Evolutionary conservation across 2,329 filamentous ascomycete species (phyloP).

Genomic region (Periconia sp.): DNA sequence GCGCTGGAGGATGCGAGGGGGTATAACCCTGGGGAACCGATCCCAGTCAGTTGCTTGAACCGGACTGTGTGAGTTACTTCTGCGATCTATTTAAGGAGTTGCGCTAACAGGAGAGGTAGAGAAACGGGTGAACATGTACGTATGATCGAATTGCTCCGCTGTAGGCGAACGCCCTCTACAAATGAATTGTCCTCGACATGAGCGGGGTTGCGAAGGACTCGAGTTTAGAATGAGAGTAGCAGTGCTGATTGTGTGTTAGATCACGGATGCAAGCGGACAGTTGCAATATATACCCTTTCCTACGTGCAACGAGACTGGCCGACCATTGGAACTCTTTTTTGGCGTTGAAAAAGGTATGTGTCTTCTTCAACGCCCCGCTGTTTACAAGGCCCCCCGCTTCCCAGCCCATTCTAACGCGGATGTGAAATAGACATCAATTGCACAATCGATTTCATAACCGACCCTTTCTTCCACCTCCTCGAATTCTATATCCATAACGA

Average conservation of each 20-base stretch:
- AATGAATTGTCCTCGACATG: neutral
- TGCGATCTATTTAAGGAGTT: neutral
- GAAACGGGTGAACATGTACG: conserved; percentile 82
- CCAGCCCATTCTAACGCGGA: neutral
- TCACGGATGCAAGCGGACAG: conserved; percentile 79
- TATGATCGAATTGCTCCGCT: no score
- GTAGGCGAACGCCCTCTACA: no score
- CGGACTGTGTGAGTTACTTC: conserved; percentile 53
- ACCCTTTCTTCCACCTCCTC: conserved; percentile 83
- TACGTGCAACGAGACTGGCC: conserved; percentile 83
- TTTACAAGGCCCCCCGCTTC: neutral
- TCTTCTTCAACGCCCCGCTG: no score
- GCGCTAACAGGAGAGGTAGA: conserved; percentile 53
- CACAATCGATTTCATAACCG: conserved; percentile 77
- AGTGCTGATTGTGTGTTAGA: no score
- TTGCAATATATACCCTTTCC: conserved; percentile 93
- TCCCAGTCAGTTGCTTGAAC: conserved; percentile 60
- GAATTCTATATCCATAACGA: conserved; percentile 99
- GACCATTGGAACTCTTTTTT: conserved; percentile 84
- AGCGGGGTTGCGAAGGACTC: neutral
- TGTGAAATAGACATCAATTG: conserved; percentile 73
- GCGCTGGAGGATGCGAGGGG: conserved; percentile 42
- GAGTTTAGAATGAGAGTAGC: no score
- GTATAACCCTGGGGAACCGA: conserved; percentile 56
- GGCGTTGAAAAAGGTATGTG: conserved; percentile 67